Evolutionary conservation across 768 basidiomycete genomes (phyloP).

Genomic region (Agaricus blazei): DNA sequence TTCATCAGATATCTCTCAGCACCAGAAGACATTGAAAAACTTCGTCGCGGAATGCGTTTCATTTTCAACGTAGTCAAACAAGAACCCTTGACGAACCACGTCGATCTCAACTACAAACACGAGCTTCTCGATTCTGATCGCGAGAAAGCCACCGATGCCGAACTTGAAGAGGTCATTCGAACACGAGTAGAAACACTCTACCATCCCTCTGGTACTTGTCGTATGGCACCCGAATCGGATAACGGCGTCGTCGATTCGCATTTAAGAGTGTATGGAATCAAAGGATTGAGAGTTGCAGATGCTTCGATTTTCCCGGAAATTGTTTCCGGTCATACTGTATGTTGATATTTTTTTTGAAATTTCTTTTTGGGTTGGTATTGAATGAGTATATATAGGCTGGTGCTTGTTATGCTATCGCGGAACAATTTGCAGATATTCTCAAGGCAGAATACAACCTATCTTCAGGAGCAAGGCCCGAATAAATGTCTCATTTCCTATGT

Average conservation of each 20-base stretch:
- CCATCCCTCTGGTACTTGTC: conserved; percentile 39
- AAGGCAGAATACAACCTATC: conserved; percentile 15
- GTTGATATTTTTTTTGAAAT: neutral
- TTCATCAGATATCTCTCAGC: conserved; percentile 30
- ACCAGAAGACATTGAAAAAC: conserved; percentile 31
- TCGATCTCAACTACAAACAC: conserved; percentile 25
- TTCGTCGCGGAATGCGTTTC: conserved; percentile 32
- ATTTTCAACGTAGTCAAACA: conserved; percentile 29
- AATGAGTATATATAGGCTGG: conserved; percentile 17
- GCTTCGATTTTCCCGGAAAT: conserved; percentile 13
- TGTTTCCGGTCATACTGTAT: conserved; percentile 13
- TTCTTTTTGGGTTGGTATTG: neutral
- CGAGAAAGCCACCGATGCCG: conserved; percentile 29
- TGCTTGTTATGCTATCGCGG: conserved; percentile 24
- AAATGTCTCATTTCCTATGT: too few relatives aligned
- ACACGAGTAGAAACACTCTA: conserved; percentile 41
- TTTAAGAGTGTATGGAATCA: conserved; percentile 38
- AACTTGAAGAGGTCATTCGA: conserved; percentile 32
- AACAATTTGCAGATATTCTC: conserved; percentile 27
- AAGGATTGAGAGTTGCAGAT: conserved; percentile 31
- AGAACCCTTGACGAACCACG: conserved; percentile 25
- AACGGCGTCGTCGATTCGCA: conserved; percentile 41
- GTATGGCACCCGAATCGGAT: conserved; percentile 36
- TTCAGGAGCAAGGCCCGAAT: neutral
- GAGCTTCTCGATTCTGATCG: conserved; percentile 31